These are phyloP conservation scores for Talaromyces marneffei DNA, from an alignment of 2,329 filamentous ascomycete species.

Conservation along the genomic window DNA sequence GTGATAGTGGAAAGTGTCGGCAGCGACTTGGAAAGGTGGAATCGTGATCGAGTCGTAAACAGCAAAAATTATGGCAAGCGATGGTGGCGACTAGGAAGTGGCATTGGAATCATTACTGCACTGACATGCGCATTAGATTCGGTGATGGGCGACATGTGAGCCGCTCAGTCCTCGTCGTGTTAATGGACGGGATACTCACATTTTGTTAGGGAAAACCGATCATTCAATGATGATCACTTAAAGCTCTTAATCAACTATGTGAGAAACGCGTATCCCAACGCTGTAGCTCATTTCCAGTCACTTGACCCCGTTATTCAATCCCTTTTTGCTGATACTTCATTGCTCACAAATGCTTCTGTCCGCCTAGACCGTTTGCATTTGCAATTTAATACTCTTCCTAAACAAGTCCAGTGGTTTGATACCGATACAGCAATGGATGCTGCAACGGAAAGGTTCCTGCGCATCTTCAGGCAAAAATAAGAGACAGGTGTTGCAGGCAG, in stretches of 20 bases:
- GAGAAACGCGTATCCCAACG: conserved; percentile 1
- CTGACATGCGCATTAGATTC: not conserved
- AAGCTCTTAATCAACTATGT: conserved; percentile 3
- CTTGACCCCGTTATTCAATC: not conserved
- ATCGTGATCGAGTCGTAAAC: not conserved
- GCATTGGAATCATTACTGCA: not conserved
- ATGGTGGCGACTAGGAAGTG: conserved; percentile 1
- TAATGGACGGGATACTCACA: not conserved
- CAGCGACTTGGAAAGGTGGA: no score
- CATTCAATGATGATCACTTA: not conserved
- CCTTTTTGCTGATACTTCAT: not conserved
- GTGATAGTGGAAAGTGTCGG: not conserved
- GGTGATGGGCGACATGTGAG: not conserved
- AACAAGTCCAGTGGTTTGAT: not conserved
- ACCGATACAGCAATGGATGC: not conserved
- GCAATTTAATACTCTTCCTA: not conserved
- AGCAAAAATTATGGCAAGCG: not conserved
- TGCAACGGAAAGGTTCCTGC: not conserved
- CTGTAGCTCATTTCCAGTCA: conserved; percentile 1
- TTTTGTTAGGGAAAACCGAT: not conserved
- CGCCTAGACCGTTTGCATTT: not conserved
- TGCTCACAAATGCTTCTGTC: not conserved
- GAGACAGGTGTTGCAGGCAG: not conserved
- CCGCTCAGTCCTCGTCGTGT: not conserved
- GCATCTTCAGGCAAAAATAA: not conserved